Conservation (phyloP, 2,329 filamentous ascomycete species). For the Colletotrichum euphorbiae region DNA sequence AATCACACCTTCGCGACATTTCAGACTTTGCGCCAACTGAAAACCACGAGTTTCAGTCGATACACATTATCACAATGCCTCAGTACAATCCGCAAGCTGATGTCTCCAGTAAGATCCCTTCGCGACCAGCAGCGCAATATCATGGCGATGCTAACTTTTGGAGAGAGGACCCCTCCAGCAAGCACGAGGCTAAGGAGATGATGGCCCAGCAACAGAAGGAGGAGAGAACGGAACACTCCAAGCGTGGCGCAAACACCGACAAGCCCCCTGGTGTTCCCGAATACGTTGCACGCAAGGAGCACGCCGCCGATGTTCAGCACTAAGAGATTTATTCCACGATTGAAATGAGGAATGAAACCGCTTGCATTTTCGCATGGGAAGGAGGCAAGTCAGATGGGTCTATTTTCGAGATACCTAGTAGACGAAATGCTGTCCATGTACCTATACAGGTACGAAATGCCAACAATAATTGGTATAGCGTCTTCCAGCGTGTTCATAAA, state of each 20-base stretch:
- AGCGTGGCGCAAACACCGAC: conserved; percentile 24
- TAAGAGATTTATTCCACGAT: neutral
- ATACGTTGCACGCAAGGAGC: conserved; percentile 20
- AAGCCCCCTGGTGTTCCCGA: conserved; percentile 12
- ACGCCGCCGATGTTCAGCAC: conserved; percentile 16
- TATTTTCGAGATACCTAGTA: too few relatives aligned
- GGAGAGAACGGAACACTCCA: conserved; percentile 26
- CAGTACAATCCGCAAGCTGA: conserved; percentile 22
- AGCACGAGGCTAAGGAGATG: conserved; percentile 16
- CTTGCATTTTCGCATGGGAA: too few relatives aligned
- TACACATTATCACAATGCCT: conserved; percentile 9
- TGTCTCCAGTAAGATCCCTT: conserved; percentile 5
- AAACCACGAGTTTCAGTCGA: too few relatives aligned
- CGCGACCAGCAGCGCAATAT: too few relatives aligned
- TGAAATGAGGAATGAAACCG: neutral
- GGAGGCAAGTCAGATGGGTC: too few relatives aligned
- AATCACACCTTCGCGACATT: too few relatives aligned
- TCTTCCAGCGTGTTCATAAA: too few relatives aligned
- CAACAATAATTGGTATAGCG: too few relatives aligned
- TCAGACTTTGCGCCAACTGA: neutral
- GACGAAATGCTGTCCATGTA: too few relatives aligned
- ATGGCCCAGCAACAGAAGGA: conserved; percentile 11
- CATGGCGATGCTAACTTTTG: neutral
- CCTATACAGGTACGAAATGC: too few relatives aligned
- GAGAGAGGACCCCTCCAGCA: conserved; percentile 20